phyloP scores from a whole-genome alignment of 1,284 basidiomycete genomes.

The Rhodotorula sp. region DNA sequence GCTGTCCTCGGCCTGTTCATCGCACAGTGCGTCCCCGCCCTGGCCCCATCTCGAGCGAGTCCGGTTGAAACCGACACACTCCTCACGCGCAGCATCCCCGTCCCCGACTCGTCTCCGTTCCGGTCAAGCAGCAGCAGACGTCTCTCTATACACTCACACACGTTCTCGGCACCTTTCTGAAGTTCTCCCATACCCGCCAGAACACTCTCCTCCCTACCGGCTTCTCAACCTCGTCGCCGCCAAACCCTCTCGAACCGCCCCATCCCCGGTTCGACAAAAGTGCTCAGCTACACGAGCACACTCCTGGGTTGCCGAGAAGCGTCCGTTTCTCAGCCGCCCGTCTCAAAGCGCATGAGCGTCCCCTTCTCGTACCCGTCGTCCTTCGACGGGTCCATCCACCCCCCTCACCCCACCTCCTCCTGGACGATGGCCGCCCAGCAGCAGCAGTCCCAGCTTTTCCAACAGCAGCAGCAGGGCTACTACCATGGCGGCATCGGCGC shows the following conservation, averaged over 20 bases:
- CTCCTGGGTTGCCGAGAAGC: conserved; percentile 29
- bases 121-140: background rate
- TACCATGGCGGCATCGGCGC: conserved; percentile 1
- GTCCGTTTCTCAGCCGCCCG: conserved; percentile 26
- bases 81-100: background rate
- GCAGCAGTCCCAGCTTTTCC: no score
- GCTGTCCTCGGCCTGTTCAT: conserved; percentile 28
- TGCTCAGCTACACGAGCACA: conserved; percentile 26
- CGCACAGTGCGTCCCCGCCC: conserved; percentile 9
- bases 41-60: background rate
- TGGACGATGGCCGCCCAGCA: conserved; percentile 30
- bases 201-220: background rate
- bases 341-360: conserved; percentile 30
- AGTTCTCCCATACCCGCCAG: conserved; percentile 4
- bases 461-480: conserved; percentile 1
- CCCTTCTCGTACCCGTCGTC: conserved; percentile 24
- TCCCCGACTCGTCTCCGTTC: background rate
- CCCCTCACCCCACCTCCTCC: background rate
- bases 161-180: background rate
- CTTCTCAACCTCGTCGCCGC: background rate
- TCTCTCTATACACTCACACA: background rate
- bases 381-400: conserved; percentile 24
- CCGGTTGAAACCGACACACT: background rate
- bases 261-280: conserved; percentile 21
- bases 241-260: background rate